Percentiles rank a stretch among this genome's conserved stretches.
phyloP scores from a whole-genome alignment of 148 eudicot species.

The Cornus controversa region DNA sequence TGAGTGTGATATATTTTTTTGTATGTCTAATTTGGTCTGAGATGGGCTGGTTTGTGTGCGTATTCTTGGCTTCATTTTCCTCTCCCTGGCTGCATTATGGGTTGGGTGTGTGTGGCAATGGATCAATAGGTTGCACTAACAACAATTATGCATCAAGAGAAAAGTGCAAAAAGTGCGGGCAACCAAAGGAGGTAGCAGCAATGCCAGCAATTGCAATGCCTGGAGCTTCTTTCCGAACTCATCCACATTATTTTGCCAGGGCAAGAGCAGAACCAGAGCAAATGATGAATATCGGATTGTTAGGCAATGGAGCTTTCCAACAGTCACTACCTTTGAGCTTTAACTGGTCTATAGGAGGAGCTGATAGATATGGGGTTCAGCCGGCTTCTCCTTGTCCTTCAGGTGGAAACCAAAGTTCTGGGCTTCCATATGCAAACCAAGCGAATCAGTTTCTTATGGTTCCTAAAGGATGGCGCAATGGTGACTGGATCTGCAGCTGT shows the following conservation, averaged over 20 bases:
- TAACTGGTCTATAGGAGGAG: slow-evolving; percentile 43
- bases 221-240: slow-evolving; percentile 53
- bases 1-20: slow-evolving; percentile 54
- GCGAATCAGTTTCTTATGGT: slow-evolving; percentile 33
- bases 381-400: slow-evolving; percentile 37
- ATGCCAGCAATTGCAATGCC: slow-evolving; percentile 74
- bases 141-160: slow-evolving; percentile 96
- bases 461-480: slow-evolving; percentile 70
- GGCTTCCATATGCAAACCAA: slow-evolving; percentile 28
- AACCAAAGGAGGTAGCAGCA: slow-evolving; percentile 77
- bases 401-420: slow-evolving; percentile 26
- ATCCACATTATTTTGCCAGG: slow-evolving; percentile 55
- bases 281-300: slow-evolving; percentile 36
- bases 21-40: slow-evolving; percentile 46
- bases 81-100: slow-evolving; percentile 63
- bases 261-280: slow-evolving; percentile 51
- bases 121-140: slow-evolving; percentile 93
- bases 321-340: slow-evolving; percentile 45
- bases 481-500: slow-evolving; percentile 83
- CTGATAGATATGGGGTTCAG: slow-evolving; percentile 36
- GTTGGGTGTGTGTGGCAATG: slow-evolving; percentile 74
- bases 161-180: slow-evolving; percentile 86
- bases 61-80: slow-evolving; percentile 55
- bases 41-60: slow-evolving; percentile 70
- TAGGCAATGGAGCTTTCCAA: slow-evolving; percentile 37